Conservation (phyloP, 257 asterid genomes). For the Apocynum venetum region DNA sequence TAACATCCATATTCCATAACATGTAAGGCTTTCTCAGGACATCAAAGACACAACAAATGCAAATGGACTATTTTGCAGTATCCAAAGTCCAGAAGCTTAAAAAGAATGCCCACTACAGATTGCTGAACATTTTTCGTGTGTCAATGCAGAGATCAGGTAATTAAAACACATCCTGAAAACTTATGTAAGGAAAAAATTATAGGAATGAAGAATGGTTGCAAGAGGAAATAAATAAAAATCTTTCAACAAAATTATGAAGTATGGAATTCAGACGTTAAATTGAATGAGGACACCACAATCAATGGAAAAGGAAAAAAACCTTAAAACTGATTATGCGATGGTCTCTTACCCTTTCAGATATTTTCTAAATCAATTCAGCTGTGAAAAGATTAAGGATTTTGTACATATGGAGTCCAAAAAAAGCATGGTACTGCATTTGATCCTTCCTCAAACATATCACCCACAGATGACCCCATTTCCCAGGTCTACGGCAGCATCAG, state of each 20-base stretch:
- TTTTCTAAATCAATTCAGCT: not conserved
- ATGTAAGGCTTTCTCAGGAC: not conserved
- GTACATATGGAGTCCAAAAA: not conserved
- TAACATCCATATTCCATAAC: not conserved
- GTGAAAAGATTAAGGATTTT: not conserved
- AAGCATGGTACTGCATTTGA: not conserved
- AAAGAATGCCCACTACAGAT: not conserved
- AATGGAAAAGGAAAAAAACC: not conserved
- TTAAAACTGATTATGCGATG: not conserved
- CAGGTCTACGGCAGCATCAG: constrained; percentile 2
- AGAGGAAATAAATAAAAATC: not conserved
- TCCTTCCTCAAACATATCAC: not conserved
- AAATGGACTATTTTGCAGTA: no score
- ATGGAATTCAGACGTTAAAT: not conserved
- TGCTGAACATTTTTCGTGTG: not conserved
- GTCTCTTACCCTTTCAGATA: not conserved
- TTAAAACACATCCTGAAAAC: not conserved
- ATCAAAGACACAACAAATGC: not conserved
- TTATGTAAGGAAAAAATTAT: not conserved
- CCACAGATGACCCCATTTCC: not conserved
- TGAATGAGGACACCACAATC: not conserved
- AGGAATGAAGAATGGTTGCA: not conserved
- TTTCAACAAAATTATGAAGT: not conserved
- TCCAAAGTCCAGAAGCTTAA: not conserved
- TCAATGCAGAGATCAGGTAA: not conserved